Evolutionary conservation across 305 asterid genomes (phyloP), one percentile per base, ranked within the genome.

Genomic region (Solanum hybrid): DNA sequence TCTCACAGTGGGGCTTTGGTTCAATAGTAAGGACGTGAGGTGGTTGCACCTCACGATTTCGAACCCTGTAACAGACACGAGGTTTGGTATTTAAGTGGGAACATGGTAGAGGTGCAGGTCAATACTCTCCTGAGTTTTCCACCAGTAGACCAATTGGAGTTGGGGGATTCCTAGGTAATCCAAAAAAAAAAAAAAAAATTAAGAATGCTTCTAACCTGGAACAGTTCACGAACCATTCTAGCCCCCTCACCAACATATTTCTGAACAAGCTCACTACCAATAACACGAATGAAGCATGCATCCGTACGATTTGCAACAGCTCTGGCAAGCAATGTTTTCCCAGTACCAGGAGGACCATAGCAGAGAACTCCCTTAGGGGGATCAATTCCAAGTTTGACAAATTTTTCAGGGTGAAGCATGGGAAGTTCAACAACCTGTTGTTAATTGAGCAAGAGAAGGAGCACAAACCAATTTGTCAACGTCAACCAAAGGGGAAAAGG

Each of bases 181-280:
- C 22, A 45, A 15, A 51, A 6, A 56, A 31, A 4, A 13, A 19
- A 17, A 26, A 7, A 7, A 10, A 14, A 17, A 34, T 6, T 36
- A 29, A 69, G 38, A 15, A n/a, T 73, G 32, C 24, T 40, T 42
- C 51, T 76, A 76, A 96, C 98, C 98, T 95, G 99, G 92, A 97
- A 97, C 38, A 97, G 93, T 94, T 97, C 99, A 87, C 99, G 98
- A 89, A 97, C 99, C 99, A 97, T 97, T 89, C 99, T 93, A 90
- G 99, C 99, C 24, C 98, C 99, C 95, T 97, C 99, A 78, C 99
- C 99, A 78, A 97, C 98, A 88, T 97, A 97, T 89, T 97, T 97
- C 93, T 97, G 99, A 66, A 97, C 99, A 91, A 97, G 99, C 91
- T 97, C 99, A 56, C 98, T 95, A 71, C 99, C 99, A 91, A 97